Evolutionary conservation across 2,329 filamentous ascomycete genomes (phyloP).

Genomic region (Pyrenophora seminiperda): DNA sequence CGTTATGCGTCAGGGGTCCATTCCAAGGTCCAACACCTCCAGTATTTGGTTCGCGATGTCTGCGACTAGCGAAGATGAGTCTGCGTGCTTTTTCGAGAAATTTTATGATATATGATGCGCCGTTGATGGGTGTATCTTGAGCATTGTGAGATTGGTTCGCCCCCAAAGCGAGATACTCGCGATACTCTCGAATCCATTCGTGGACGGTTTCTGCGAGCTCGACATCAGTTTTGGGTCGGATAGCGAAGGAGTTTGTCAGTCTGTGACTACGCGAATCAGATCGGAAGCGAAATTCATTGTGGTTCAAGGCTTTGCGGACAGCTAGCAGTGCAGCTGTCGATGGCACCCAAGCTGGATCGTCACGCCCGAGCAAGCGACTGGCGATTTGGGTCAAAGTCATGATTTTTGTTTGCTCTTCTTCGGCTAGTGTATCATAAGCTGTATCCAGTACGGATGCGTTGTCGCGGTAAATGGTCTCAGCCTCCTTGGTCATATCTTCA

Average conservation of each 20-base stretch:
- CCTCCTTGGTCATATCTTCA: slow-evolving; percentile 50
- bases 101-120: slow-evolving; percentile 37
- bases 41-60: slow-evolving; percentile 39
- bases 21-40: slow-evolving; percentile 50
- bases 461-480: slow-evolving; percentile 55
- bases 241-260: slow-evolving; percentile 65
- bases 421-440: slow-evolving; percentile 55
- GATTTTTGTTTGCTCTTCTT: slow-evolving; percentile 52
- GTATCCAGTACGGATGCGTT: slow-evolving; percentile 55
- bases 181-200: slow-evolving; percentile 59
- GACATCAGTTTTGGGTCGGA: slow-evolving; percentile 63
- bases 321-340: slow-evolving; percentile 65
- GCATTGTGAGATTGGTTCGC: slow-evolving; percentile 6
- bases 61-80: slow-evolving; percentile 49
- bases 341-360: slow-evolving; percentile 35
- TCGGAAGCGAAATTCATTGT: slow-evolving; percentile 66
- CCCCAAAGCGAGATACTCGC: slow-evolving; percentile 52
- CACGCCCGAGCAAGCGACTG: slow-evolving; percentile 45
- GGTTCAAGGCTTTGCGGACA: slow-evolving; percentile 67
- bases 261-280: slow-evolving; percentile 57
- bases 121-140: slow-evolving; percentile 12
- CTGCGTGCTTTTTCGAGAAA: slow-evolving; percentile 51
- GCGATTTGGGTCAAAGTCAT: slow-evolving; percentile 57
- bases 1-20: slow-evolving; percentile 25
- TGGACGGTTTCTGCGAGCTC: slow-evolving; percentile 58